phyloP scores from a whole-genome alignment of 1,284 basidiomycete species.

The Leccinum angustisporum region DNA sequence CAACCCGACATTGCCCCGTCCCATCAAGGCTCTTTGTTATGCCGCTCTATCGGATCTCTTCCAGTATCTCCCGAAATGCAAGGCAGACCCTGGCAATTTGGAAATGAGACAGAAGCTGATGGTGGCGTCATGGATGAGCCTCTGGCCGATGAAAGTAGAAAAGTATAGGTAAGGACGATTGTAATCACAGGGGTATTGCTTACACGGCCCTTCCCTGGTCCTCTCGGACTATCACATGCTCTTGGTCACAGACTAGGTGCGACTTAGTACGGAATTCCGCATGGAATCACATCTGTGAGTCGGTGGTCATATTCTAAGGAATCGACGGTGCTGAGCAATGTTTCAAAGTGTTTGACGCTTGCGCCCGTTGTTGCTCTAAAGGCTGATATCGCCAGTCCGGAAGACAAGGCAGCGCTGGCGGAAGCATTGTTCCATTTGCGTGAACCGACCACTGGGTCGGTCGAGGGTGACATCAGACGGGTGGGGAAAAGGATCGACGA shows the following conservation, averaged over 20 bases:
- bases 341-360: constrained; percentile 69
- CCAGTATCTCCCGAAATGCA: constrained; percentile 66
- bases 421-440: constrained; percentile 55
- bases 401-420: constrained; percentile 60
- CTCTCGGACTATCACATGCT: constrained; percentile 72
- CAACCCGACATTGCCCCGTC: constrained; percentile 53
- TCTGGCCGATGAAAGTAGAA: constrained; percentile 66
- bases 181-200: neutral
- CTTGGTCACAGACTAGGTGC: constrained; percentile 78
- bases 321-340: neutral
- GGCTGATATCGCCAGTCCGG: constrained; percentile 51
- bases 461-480: constrained; percentile 56
- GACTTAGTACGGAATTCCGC: constrained; percentile 72
- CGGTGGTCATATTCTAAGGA: constrained; percentile 11
- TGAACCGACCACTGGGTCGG: constrained; percentile 56
- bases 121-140: constrained; percentile 76
- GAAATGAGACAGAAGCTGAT: constrained; percentile 67
- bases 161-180: constrained; percentile 46
- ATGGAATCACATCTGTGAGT: constrained; percentile 78
- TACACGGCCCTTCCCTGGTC: constrained; percentile 35
- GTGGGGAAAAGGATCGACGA: constrained; percentile 54
- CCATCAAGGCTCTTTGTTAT: constrained; percentile 64
- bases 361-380: constrained; percentile 61
- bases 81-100: constrained; percentile 57
- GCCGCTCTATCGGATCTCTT: constrained; percentile 72